A percentile compares a stretch with the other conserved stretches of the same genome.
Evolutionary conservation across 805 yeast genomes (phyloP).

Genomic region (Yueomyces sp.): DNA sequence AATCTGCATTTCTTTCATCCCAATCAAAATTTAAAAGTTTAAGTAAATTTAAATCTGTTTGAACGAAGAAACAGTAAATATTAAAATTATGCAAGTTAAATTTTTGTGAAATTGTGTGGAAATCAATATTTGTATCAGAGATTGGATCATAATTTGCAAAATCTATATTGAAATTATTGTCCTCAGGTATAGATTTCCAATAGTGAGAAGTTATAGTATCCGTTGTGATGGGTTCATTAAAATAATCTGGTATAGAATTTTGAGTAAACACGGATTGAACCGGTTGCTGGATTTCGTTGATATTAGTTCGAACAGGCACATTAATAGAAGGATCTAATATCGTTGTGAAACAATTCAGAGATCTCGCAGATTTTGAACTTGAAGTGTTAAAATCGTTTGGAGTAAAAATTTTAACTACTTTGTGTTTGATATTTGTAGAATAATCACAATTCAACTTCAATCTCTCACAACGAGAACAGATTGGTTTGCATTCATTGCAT

Average conservation of each 20-base stretch:
- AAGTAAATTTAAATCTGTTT: background rate
- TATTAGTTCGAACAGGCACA: no score
- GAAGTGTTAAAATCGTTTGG: background rate
- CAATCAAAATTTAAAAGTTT: background rate
- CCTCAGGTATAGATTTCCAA: background rate
- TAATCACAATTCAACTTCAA: slow-evolving; percentile 17
- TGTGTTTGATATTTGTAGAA: slow-evolving; percentile 2
- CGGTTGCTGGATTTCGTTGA: background rate
- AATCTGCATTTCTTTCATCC: background rate
- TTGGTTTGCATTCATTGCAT: slow-evolving; percentile 21
- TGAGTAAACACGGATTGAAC: background rate
- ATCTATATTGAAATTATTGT: background rate
- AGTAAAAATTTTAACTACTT: background rate
- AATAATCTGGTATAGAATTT: background rate
- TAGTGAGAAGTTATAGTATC: background rate
- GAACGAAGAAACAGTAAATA: background rate
- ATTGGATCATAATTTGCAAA: background rate
- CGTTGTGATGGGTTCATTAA: background rate
- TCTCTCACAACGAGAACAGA: slow-evolving; percentile 17
- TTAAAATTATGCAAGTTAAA: no score
- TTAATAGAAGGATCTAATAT: no score
- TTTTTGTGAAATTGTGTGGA: background rate
- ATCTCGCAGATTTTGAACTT: no score
- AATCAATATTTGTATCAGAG: background rate
- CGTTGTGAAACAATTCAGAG: no score